phyloP scores from a whole-genome alignment of 768 basidiomycete species.

The Termitomyces sp. region DNA sequence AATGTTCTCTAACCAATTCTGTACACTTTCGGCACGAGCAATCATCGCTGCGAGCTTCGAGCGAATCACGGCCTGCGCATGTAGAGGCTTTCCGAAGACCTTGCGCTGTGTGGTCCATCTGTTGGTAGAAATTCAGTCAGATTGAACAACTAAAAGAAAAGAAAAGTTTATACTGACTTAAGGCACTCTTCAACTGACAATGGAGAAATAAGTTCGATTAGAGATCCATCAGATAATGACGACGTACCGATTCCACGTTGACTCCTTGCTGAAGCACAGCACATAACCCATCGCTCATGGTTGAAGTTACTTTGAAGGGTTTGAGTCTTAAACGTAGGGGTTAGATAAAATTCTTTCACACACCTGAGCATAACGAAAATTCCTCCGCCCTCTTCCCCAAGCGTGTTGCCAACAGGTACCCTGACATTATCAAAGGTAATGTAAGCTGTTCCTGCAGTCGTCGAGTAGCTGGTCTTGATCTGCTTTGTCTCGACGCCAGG shows the following conservation, averaged over 20 bases:
- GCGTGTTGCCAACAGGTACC: constrained; percentile 84
- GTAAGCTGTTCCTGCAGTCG: constrained; percentile 82
- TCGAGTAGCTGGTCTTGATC: constrained; percentile 65
- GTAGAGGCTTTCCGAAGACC: constrained; percentile 87
- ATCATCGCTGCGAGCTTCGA: constrained; percentile 90
- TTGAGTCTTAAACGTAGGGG: not conserved
- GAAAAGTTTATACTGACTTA: constrained; percentile 39
- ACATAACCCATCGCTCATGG: constrained; percentile 90
- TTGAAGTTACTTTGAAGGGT: constrained; percentile 73
- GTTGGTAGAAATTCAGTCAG: not conserved
- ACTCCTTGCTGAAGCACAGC: constrained; percentile 20
- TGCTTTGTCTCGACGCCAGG: constrained; percentile 74
- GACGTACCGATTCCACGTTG: constrained; percentile 18
- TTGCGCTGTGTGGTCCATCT: constrained; percentile 88
- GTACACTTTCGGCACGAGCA: constrained; percentile 56
- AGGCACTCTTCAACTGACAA: constrained; percentile 73
- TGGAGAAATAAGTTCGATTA: not conserved
- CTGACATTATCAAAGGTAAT: constrained; percentile 82
- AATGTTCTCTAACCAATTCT: constrained; percentile 83
- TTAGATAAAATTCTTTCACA: not conserved
- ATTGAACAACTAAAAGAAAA: not conserved
- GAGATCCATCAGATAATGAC: not conserved
- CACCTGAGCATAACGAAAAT: constrained; percentile 30
- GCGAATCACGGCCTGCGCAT: constrained; percentile 83
- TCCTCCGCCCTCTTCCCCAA: constrained; percentile 42